Percentiles rank a stretch among this genome's conserved stretches.
Conservation (phyloP, 164 flowering plant genomes). For the Dillenia suffruticosa region DNA sequence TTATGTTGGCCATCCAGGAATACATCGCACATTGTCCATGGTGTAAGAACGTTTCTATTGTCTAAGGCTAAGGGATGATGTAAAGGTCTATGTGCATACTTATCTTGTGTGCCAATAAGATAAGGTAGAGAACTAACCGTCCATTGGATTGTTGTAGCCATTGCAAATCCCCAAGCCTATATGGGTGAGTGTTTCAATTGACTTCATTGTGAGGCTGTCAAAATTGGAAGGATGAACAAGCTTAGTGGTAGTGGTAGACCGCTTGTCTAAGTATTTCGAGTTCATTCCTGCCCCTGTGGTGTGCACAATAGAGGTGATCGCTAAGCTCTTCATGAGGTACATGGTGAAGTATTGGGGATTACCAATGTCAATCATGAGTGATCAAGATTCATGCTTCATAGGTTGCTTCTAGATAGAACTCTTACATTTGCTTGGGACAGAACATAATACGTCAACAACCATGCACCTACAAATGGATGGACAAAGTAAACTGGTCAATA, state of each 20-base stretch:
- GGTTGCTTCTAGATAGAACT: too few relatives aligned
- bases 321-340: conserved; percentile 1
- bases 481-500: background rate
- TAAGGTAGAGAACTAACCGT: background rate
- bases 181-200: too few relatives aligned
- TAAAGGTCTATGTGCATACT: conserved; percentile 7
- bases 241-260: conserved; percentile 2
- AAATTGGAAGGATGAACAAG: background rate
- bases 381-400: too few relatives aligned
- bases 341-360: conserved; percentile 4
- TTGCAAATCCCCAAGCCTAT: too few relatives aligned
- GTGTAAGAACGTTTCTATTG: background rate
- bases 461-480: background rate
- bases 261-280: conserved; percentile 5
- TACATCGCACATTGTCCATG: background rate
- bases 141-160: too few relatives aligned
- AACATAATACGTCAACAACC: background rate
- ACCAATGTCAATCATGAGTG: too few relatives aligned
- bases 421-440: too few relatives aligned
- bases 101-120: conserved; percentile 15
- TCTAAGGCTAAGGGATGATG: background rate
- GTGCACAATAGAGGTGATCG: background rate
- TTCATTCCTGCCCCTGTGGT: background rate
- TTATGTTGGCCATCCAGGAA: too few relatives aligned
- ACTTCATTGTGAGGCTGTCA: background rate